Conservation (phyloP, 129 eudicot genomes). For the Pseudognaphalium luteoalbum region DNA sequence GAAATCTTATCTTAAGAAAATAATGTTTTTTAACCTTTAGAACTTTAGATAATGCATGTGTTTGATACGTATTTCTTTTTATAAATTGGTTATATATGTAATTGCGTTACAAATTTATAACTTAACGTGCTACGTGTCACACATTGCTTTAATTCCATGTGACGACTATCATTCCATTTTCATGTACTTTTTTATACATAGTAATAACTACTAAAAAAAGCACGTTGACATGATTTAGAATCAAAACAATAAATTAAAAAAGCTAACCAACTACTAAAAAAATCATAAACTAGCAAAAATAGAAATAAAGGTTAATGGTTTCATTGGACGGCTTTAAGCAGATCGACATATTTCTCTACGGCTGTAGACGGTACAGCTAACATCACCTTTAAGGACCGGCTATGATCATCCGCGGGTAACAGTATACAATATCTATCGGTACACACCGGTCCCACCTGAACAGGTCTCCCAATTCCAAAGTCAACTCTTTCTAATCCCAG, state of each 20-base stretch:
- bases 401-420: constrained; percentile 52
- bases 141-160: constrained; percentile 10
- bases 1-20: not conserved
- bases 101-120: no score
- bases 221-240: constrained; percentile 34
- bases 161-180: constrained; percentile 27
- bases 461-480: constrained; percentile 75
- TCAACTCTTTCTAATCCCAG: constrained; percentile 75
- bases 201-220: not conserved
- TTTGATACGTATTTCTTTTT: no score
- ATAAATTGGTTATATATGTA: no score
- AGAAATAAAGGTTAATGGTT: constrained; percentile 18
- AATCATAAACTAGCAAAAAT: not conserved
- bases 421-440: constrained; percentile 68
- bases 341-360: constrained; percentile 52
- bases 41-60: no score
- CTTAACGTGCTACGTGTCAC: not conserved
- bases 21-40: not conserved
- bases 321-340: constrained; percentile 34
- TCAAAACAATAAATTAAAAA: constrained; percentile 17
- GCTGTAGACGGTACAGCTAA: constrained; percentile 62
- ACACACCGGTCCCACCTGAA: constrained; percentile 68
- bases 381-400: constrained; percentile 62
- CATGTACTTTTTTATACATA: not conserved
- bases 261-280: not conserved